Conservation (phyloP, 2,329 filamentous ascomycete genomes). For the Allantophomopsis cytisporea region DNA sequence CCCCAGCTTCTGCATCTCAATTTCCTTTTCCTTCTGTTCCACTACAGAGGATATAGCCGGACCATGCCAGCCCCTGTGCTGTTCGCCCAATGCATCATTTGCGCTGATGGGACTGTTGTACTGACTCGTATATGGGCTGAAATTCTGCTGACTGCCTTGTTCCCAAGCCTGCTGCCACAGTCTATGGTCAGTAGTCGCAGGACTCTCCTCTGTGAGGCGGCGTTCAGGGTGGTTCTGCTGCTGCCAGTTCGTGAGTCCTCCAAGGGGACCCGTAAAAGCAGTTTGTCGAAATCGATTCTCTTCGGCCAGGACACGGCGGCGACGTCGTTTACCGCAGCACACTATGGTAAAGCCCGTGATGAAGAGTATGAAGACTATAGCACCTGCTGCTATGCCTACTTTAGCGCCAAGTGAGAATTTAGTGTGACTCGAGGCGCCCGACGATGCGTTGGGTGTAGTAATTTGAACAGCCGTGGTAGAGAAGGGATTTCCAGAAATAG, state of each 20-base stretch:
- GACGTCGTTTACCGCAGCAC: conserved; percentile 39
- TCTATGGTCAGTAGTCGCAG: conserved; percentile 21
- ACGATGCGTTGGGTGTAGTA: conserved; percentile 27
- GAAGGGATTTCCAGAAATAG: conserved; percentile 37
- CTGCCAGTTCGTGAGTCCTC: not conserved
- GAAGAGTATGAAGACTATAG: conserved; percentile 31
- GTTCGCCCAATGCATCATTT: conserved; percentile 5
- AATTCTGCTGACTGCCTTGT: conserved; percentile 27
- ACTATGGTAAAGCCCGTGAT: conserved; percentile 38
- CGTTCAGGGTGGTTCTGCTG: conserved; percentile 4
- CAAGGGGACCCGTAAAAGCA: not conserved
- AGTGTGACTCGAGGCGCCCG: conserved; percentile 12
- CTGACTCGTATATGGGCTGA: conserved; percentile 46
- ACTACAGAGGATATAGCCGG: conserved; percentile 1
- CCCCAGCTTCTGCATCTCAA: conserved; percentile 2
- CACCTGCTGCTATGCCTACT: conserved; percentile 42
- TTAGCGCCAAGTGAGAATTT: conserved; percentile 38
- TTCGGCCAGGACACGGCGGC: conserved; percentile 34
- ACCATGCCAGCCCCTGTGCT: conserved; percentile 7
- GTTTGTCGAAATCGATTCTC: not conserved
- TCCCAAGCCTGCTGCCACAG: conserved; percentile 18
- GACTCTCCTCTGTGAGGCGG: conserved; percentile 4
- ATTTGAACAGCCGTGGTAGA: conserved; percentile 31
- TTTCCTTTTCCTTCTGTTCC: conserved; percentile 1
- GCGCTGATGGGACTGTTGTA: conserved; percentile 38